Base-by-base conservation (phyloP, 441 rosid genomes). In the Brassica hybrid region DNA sequence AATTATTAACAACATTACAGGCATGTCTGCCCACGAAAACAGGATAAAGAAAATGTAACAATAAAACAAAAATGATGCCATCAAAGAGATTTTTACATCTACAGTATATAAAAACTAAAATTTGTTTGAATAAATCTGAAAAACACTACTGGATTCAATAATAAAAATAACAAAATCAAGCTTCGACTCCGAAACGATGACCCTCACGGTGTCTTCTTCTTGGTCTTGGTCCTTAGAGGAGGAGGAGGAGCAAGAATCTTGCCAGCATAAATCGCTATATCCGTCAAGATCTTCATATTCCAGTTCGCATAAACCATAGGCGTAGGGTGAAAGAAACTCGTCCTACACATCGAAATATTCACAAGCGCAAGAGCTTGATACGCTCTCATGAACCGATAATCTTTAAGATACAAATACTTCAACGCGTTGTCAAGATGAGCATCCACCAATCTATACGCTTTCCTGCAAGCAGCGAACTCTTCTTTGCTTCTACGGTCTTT, bases 231-330 rank as follows among this genome's bases (percentile, higher is more conserved):
- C 52, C 21, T 9, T 30, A 74, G 72, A 63, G 82, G 79, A 65
- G 83, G 82, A 74, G 73, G 79, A 12, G 79, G 83, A 75, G 83
- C 38, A 4, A 80, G 73, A 59, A 80, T 75, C 52, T 63, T 63
- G 6, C 76, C 12, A 66, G 83, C 83, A 25, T 80, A 80, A 45
- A 80, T 80, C 2, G 83, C 83, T 0, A 80, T 75, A 71, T 75
- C 79, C 32, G 79, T 80, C 72, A 80, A 80, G 8, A 80, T 80
- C 76, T 52, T 80, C 79, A 75, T 71, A 0, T 75, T 80, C 83
- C 83, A 80, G 14, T 80, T 80, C 9, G 79, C 83, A 66, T 75
- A 75, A 5, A 80, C 83, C 83, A 80, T 80, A 0, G 73, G 76
- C 34, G 83, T 75, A 8, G 83, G 76, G 12, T 61, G 73, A 65